These are phyloP conservation scores for Fusarium liriodendri DNA, from an alignment of 2,329 filamentous ascomycete species.

Conservation along the genomic window DNA sequence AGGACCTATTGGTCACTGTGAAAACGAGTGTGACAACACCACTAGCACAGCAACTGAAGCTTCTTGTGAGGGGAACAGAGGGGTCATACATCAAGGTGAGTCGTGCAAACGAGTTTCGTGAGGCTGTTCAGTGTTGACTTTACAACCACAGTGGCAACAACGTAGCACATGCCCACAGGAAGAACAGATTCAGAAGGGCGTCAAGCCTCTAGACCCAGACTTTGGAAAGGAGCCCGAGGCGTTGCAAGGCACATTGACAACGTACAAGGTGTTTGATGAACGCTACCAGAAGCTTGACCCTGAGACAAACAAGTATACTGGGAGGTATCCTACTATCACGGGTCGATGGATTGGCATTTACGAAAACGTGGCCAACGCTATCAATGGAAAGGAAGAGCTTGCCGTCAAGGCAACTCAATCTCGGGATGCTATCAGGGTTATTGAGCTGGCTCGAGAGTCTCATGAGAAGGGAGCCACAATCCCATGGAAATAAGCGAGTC, in stretches of 20 bases:
- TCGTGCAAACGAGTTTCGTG: background rate
- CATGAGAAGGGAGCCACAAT: constrained; percentile 48
- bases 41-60: constrained; percentile 32
- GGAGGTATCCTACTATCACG: constrained; percentile 51
- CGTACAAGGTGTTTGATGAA: constrained; percentile 49
- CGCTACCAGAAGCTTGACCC: constrained; percentile 46
- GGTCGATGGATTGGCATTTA: constrained; percentile 56
- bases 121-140: constrained; percentile 32
- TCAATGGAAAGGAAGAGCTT: constrained; percentile 52
- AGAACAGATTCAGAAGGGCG: constrained; percentile 30
- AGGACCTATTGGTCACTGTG: constrained; percentile 40
- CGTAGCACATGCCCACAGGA: constrained; percentile 49
- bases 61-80: constrained; percentile 33
- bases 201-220: constrained; percentile 20
- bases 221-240: constrained; percentile 36
- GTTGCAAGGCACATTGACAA: constrained; percentile 47
- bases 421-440: constrained; percentile 51
- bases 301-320: constrained; percentile 48
- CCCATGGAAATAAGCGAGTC: constrained; percentile 33
- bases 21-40: constrained; percentile 33
- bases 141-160: constrained; percentile 61
- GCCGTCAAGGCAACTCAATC: constrained; percentile 53
- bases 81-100: constrained; percentile 35
- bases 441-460: constrained; percentile 55
- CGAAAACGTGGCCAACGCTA: constrained; percentile 51